phyloP scores from a whole-genome alignment of 2,329 filamentous ascomycete species.

The Kalaharituber pfeilii region DNA sequence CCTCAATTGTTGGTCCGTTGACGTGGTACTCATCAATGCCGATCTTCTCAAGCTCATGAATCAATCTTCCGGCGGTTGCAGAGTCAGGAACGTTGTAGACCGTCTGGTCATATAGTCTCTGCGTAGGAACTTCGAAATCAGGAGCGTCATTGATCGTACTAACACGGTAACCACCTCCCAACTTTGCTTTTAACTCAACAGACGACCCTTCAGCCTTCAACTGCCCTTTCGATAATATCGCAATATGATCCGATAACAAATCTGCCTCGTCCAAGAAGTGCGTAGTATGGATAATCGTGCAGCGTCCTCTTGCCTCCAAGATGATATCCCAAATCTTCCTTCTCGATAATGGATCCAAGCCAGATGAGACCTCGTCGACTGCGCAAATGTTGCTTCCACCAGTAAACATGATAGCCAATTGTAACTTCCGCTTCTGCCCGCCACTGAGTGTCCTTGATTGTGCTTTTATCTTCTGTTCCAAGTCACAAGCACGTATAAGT shows the following conservation, averaged over 20 bases:
- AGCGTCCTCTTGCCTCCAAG: constrained; percentile 59
- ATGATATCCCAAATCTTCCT: constrained; percentile 91
- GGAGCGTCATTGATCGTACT: constrained; percentile 44
- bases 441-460: constrained; percentile 64
- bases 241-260: constrained; percentile 72
- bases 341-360: constrained; percentile 69
- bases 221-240: constrained; percentile 67
- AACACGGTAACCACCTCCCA: constrained; percentile 73
- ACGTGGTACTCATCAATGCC: constrained; percentile 65
- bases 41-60: constrained; percentile 47
- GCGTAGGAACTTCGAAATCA: constrained; percentile 40
- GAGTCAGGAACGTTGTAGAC: constrained; percentile 58
- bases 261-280: constrained; percentile 93
- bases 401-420: constrained; percentile 88
- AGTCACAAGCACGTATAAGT: constrained; percentile 54
- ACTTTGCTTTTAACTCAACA: constrained; percentile 63
- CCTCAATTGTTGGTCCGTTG: constrained; percentile 76
- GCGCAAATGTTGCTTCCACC: constrained; percentile 77
- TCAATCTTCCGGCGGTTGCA: constrained; percentile 50
- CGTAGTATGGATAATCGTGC: constrained; percentile 76
- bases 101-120: constrained; percentile 49
- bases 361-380: constrained; percentile 78
- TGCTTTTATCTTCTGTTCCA: constrained; percentile 55
- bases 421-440: constrained; percentile 80
- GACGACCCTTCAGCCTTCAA: constrained; percentile 70